Conservation (phyloP, 495 filamentous ascomycete species). For the Neurospora sp. region DNA sequence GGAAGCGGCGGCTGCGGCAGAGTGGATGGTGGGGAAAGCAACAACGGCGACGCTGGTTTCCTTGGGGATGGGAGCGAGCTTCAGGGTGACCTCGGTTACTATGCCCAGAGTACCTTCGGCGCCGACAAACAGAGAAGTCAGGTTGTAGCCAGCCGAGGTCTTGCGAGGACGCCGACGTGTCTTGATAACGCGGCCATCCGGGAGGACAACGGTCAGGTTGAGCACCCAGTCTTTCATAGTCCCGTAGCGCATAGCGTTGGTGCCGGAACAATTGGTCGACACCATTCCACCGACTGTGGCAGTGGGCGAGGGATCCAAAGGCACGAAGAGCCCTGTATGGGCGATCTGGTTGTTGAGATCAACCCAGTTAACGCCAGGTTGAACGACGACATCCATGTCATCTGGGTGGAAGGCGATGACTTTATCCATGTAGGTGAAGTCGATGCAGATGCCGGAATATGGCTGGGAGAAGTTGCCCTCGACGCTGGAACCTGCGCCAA, state of each 20-base stretch:
- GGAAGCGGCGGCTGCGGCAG: slow-evolving; percentile 54
- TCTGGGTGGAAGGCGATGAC: slow-evolving; percentile 65
- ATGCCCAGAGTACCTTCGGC: slow-evolving; percentile 90
- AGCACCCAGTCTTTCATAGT: slow-evolving; percentile 83
- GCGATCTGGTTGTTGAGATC: slow-evolving; percentile 67
- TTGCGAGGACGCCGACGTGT: slow-evolving; percentile 63
- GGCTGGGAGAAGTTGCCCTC: slow-evolving; percentile 83
- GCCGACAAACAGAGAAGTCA: slow-evolving; percentile 77
- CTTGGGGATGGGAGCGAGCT: slow-evolving; percentile 53
- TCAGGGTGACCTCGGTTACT: slow-evolving; percentile 73
- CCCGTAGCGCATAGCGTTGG: slow-evolving; percentile 69
- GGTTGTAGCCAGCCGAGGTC: slow-evolving; percentile 67
- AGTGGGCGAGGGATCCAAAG: slow-evolving; percentile 60
- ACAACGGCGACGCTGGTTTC: slow-evolving; percentile 55
- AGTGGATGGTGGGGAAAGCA: slow-evolving; percentile 49
- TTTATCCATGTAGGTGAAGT: slow-evolving; percentile 74
- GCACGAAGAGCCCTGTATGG: slow-evolving; percentile 70
- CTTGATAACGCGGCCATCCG: slow-evolving; percentile 68
- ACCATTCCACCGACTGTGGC: slow-evolving; percentile 63
- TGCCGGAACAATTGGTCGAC: slow-evolving; percentile 67
- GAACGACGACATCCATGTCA: slow-evolving; percentile 85
- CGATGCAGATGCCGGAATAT: slow-evolving; percentile 70
- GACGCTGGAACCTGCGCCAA: slow-evolving; percentile 72
- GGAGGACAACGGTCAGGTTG: slow-evolving; percentile 65
- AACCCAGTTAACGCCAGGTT: slow-evolving; percentile 80